Conservation (phyloP, 208 protist genomes). For the Phytomonas sp. region DNA sequence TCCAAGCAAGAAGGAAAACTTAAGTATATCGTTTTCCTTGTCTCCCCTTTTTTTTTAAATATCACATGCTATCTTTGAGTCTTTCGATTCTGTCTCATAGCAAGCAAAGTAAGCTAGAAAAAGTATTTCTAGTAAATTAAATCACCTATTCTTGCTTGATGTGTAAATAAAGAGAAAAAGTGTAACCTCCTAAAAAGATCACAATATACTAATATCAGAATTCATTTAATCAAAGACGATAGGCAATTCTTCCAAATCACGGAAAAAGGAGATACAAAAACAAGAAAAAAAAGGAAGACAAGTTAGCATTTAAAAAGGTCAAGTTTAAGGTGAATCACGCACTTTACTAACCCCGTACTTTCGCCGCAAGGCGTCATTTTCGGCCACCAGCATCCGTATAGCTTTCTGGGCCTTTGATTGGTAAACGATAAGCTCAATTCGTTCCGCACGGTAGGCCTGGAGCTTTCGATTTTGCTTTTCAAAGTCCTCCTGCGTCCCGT, state of each 20-base stretch:
- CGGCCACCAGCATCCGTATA: conserved; percentile 62
- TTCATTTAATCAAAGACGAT: conserved; percentile 3
- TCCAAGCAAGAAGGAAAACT: not conserved
- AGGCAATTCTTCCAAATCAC: not conserved
- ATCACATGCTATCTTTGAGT: too few species aligned
- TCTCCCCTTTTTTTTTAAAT: not conserved
- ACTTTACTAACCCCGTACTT: not conserved
- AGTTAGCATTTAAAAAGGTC: conserved; percentile 9
- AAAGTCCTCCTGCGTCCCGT: conserved; percentile 4
- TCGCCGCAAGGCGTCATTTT: conserved; percentile 34
- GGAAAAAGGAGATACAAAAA: not conserved
- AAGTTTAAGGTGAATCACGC: not conserved
- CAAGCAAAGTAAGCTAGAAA: not conserved
- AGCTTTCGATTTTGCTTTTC: conserved; percentile 32
- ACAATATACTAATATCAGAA: conserved; percentile 1
- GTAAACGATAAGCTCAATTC: conserved; percentile 59
- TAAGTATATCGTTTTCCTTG: not conserved
- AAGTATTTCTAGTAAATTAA: not conserved
- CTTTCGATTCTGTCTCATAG: too few species aligned
- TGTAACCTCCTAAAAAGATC: conserved; percentile 10
- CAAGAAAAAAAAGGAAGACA: conserved; percentile 1
- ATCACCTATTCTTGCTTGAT: not conserved
- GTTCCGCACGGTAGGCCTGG: conserved; percentile 40
- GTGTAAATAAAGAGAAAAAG: conserved; percentile 15
- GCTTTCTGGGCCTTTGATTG: conserved; percentile 64